A percentile compares a stretch with the other conserved stretches of the same genome.
Evolutionary conservation across 164 flowering plant species (phyloP).

Genomic region (Vitis riparia): DNA sequence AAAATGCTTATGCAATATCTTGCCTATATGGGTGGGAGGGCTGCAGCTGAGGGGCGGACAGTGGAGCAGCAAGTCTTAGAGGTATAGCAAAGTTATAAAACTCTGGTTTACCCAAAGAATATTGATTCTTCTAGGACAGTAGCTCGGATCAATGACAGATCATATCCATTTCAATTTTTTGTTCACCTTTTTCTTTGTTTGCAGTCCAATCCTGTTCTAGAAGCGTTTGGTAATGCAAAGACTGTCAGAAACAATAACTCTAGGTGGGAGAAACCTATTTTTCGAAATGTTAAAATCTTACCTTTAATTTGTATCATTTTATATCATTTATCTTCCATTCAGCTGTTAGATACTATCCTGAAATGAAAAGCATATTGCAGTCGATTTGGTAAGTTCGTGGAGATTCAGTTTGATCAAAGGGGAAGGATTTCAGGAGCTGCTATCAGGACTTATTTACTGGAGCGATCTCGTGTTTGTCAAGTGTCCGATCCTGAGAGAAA

Average conservation of each 20-base stretch:
- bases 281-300: background rate
- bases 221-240: constrained; percentile 99
- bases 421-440: constrained; percentile 99
- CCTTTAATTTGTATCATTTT: background rate
- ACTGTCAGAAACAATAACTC: constrained; percentile 97
- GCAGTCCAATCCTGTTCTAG: constrained; percentile 99
- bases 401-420: constrained; percentile 83
- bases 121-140: too few species aligned
- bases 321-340: background rate
- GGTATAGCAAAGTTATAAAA: constrained; percentile 31
- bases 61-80: constrained; percentile 91
- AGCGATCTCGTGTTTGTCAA: constrained; percentile 98
- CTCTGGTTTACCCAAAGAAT: too few species aligned
- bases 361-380: constrained; percentile 40
- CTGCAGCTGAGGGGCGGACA: constrained; percentile 55
- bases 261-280: constrained; percentile 49
- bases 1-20: constrained; percentile 95
- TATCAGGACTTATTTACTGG: constrained; percentile 92
- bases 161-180: background rate
- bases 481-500: constrained; percentile 98
- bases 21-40: constrained; percentile 92
- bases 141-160: background rate
- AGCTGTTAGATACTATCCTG: constrained; percentile 1
- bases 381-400: constrained; percentile 99
- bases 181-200: constrained; percentile 8